phyloP scores from a whole-genome alignment of 108 stramenopile species.

The Skeletonema costatum region DNA sequence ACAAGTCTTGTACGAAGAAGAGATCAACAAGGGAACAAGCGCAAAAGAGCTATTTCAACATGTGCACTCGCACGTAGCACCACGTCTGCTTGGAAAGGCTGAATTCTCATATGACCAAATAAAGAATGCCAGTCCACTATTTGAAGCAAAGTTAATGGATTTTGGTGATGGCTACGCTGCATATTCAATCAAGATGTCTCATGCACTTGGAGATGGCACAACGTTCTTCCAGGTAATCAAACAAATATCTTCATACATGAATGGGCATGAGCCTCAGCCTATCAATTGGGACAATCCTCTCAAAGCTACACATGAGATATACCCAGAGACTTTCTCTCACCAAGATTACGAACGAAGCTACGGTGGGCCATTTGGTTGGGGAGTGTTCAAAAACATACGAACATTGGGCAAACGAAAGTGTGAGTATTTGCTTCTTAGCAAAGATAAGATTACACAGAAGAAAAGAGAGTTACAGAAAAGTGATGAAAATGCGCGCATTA shows the following conservation, averaged over 20 bases:
- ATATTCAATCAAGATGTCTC: conserved; percentile 46
- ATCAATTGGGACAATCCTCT: conserved; percentile 52
- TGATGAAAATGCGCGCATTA: neutral
- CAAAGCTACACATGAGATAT: conserved; percentile 48
- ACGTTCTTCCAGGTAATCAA: conserved; percentile 49
- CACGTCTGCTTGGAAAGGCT: conserved; percentile 31
- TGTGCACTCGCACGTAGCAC: conserved; percentile 28
- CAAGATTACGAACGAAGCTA: conserved; percentile 48
- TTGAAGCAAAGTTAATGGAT: conserved; percentile 50
- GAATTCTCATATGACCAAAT: conserved; percentile 45
- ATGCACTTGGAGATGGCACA: conserved; percentile 49
- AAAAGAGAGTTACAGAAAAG: conserved; percentile 29
- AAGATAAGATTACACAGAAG: conserved; percentile 41
- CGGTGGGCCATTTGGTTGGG: conserved; percentile 47
- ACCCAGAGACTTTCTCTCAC: conserved; percentile 46
- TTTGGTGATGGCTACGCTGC: conserved; percentile 50
- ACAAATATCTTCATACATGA: conserved; percentile 53
- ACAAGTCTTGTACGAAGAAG: conserved; percentile 5
- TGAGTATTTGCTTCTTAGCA: conserved; percentile 39
- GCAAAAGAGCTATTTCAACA: conserved; percentile 31
- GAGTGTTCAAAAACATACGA: conserved; percentile 42
- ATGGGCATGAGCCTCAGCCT: conserved; percentile 27
- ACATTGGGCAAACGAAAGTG: conserved; percentile 31
- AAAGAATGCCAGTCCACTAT: conserved; percentile 32
- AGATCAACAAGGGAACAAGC: neutral